Percentiles rank a stretch among this genome's conserved stretches.
Evolutionary conservation across 2,329 filamentous ascomycete genomes (phyloP).

Genomic region (Thelonectria discophora): DNA sequence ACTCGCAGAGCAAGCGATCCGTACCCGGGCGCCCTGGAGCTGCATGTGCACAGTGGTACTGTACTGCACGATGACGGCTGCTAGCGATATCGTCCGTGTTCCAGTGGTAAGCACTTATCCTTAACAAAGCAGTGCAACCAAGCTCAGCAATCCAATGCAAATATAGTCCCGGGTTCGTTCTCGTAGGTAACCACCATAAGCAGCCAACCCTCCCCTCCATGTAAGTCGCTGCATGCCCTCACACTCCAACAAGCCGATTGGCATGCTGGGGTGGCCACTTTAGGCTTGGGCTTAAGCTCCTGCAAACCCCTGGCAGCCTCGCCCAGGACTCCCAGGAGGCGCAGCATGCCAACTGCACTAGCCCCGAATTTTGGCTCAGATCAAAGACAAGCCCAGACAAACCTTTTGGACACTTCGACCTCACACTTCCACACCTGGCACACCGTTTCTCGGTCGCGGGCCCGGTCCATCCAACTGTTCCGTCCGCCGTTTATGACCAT

Average conservation of each 20-base stretch:
- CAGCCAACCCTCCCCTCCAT: background rate
- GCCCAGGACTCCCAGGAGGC: slow-evolving; percentile 18
- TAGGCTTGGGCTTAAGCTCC: slow-evolving; percentile 23
- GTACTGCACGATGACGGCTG: background rate
- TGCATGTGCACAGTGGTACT: background rate
- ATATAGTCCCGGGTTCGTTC: background rate
- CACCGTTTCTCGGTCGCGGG: slow-evolving; percentile 15
- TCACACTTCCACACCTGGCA: slow-evolving; percentile 24
- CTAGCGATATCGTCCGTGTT: background rate
- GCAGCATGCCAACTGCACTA: slow-evolving; percentile 29
- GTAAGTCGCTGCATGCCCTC: background rate
- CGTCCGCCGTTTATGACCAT: slow-evolving; percentile 14
- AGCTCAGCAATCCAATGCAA: background rate
- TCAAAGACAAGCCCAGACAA: slow-evolving; percentile 25
- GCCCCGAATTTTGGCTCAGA: slow-evolving; percentile 32
- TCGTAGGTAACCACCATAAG: background rate
- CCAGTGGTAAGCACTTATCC: background rate
- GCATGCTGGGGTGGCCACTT: slow-evolving; percentile 2
- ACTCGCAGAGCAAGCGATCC: background rate
- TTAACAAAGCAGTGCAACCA: background rate
- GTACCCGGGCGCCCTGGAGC: background rate
- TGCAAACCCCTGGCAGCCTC: slow-evolving; percentile 44
- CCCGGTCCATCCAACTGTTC: slow-evolving; percentile 12
- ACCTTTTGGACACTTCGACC: slow-evolving; percentile 40
- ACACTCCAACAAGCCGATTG: background rate